A percentile compares a stretch with the other conserved stretches of the same genome.
These are phyloP conservation scores for Salix purpurea DNA, from an alignment of 345 rosid genomes.

Conservation along the genomic window DNA sequence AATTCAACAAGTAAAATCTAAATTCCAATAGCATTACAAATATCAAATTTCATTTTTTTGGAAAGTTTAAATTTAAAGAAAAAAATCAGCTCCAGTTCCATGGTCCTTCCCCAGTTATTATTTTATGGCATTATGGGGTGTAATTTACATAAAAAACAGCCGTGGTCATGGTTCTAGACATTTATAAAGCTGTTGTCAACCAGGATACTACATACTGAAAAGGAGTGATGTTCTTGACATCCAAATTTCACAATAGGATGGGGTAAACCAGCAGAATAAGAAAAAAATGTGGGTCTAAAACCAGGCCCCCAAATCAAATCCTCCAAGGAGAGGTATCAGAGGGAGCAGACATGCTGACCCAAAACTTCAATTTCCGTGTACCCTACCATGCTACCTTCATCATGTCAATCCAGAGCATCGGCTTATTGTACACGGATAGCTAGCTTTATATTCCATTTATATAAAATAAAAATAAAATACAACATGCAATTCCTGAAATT, in stretches of 20 bases:
- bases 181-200: too few species aligned
- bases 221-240: neutral
- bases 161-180: too few species aligned
- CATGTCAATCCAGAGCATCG: conserved; percentile 44
- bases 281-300: conserved; percentile 22
- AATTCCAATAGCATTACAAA: neutral
- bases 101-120: too few species aligned
- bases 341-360: conserved; percentile 42
- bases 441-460: neutral
- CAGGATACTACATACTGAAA: neutral
- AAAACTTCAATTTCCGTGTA: conserved; percentile 33
- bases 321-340: conserved; percentile 17
- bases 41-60: neutral
- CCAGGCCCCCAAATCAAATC: conserved; percentile 36
- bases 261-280: neutral
- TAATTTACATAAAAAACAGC: too few species aligned
- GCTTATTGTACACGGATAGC: conserved; percentile 31
- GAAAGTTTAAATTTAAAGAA: too few species aligned
- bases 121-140: too few species aligned
- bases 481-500: neutral
- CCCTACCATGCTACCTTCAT: conserved; percentile 58
- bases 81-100: too few species aligned
- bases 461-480: too few species aligned
- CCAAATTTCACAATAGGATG: too few species aligned
- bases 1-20: neutral